Evolutionary conservation across 495 filamentous ascomycete genomes (phyloP), one percentile per base, ranked within the genome.

Genomic region (Penicillium angulare): DNA sequence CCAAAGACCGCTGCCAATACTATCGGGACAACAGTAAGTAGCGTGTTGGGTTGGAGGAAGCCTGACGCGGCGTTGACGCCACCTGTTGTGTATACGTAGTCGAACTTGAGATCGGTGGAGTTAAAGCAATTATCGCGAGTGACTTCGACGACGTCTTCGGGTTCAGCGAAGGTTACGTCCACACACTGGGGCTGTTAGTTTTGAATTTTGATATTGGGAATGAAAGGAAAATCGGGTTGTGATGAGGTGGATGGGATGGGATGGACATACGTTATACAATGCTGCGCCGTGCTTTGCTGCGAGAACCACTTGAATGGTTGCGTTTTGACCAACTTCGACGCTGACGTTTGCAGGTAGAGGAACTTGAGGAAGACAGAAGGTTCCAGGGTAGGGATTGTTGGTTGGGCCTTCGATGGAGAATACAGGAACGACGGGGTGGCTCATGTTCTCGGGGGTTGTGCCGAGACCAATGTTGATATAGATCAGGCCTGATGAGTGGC

Each of bases 391-490:
- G 9, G 87, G 83, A 29, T 86, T 75, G 66, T 88, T 92, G 29
- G 74, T 77, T 5, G 95, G 92, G 3, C 95, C 93, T 20, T 82
- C 79, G 62, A 97, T 86, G 63, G 91, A 85, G 77, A 97, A 95
- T 5, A 89, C 83, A 1, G 86, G 74, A 5, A 91, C 69, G 83
- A 97, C 92, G 13, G 83, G 72, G 68, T 88, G 82, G 50, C 89
- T 95, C 84, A 92, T 90, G 75, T 97, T 97, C n/a, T 69, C 69
- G 2, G 95, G 95, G 7, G 80, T 68, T 16, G 79, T 89, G 47
- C 92, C 95, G 51, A 91, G 81, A 47, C 95, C 95, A 40, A 99
- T 74, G 76, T 99, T 99, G 71, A 99, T 78, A 69, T 97, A 96
- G 64, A 97, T 78, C 50, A 92, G 80, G 26, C 92, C 93, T 5